Conservation (phyloP, 495 filamentous ascomycete species). For the Lasiosphaeria hispida region DNA sequence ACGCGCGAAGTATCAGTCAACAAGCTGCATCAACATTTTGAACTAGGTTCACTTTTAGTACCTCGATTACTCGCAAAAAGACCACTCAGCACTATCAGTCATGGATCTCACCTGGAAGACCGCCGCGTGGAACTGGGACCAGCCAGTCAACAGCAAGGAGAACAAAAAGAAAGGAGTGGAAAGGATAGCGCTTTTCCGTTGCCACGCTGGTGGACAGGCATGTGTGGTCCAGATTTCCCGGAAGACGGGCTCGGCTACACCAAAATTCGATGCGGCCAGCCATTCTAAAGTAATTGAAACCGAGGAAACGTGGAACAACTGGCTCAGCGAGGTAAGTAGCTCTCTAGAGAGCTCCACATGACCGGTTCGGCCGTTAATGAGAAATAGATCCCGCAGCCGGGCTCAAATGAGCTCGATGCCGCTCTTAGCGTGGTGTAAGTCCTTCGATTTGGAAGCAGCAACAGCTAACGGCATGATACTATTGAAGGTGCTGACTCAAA, state of each 20-base stretch:
- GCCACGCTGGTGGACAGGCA: neutral
- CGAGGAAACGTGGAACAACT: neutral
- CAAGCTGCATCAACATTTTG: too few relatives aligned
- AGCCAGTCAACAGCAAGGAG: too few relatives aligned
- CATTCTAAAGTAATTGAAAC: neutral
- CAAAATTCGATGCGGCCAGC: neutral
- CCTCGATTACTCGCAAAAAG: too few relatives aligned
- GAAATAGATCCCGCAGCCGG: neutral
- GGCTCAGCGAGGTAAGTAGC: neutral
- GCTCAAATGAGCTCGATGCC: neutral
- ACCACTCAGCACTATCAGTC: too few relatives aligned
- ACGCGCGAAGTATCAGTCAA: too few relatives aligned
- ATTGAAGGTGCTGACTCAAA: neutral
- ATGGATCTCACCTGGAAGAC: conserved; percentile 9
- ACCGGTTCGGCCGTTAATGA: neutral
- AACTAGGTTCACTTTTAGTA: too few relatives aligned
- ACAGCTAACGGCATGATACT: neutral
- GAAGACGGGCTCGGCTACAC: neutral
- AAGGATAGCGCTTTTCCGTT: neutral
- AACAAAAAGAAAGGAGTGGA: too few relatives aligned
- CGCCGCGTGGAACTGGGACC: neutral
- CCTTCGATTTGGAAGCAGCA: too few relatives aligned
- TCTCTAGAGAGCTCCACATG: neutral
- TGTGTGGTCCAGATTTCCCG: neutral
- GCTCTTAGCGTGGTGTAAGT: neutral